Base-by-base conservation (phyloP, 2,329 filamentous ascomycete species). In the Lachnellula cervina region DNA sequence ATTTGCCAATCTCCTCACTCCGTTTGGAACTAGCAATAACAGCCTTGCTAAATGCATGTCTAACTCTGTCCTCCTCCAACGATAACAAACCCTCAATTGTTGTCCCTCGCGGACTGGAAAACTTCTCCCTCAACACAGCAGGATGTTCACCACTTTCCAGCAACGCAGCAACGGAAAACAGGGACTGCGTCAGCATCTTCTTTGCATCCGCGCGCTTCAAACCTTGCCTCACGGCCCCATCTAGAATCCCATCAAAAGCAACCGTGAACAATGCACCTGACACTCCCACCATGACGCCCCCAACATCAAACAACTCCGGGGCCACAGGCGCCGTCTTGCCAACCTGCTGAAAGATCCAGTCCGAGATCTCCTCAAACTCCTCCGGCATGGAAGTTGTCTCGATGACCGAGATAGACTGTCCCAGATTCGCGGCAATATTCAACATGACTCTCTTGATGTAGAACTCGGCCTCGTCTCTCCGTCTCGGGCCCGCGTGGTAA, bases 371-470 rank as follows among this genome's bases (percentile, higher is more conserved):
- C 57, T 80, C 74, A 43, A 79, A 79, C n/a, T 77, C 72, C 2
- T 76, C 68, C 5, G 80, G 76, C 23, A 89, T 74, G 2, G 82
- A 77, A 13, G 51, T 59, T 14, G 56, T 59, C 38, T 69, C 65
- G 62, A 96, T 86, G 51, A 94, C 83, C 1, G 87, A 92, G 87
- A 94, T 94, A 62, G 83, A 86, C 71, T 95, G 84, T 40, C 90
- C 77, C 55, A 94, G 86, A 50, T 89, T 79, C 21, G 86, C 86
- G 9, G 90, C 90, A 0, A 89, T 90, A 74, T 95, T 96, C 64
- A 89, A 89, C 82, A 95, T 90, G 53, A 87, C 89, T 38, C 90
- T 80, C 14, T 94, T 84, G 51, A 95, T 79, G 42, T 81, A 77
- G 70, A 82, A 86, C 9, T 53, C 38, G 2, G 56, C 51, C 63